phyloP scores from a whole-genome alignment of 192 early-diverging fungal genomes.

The Coemansia pectinata region DNA sequence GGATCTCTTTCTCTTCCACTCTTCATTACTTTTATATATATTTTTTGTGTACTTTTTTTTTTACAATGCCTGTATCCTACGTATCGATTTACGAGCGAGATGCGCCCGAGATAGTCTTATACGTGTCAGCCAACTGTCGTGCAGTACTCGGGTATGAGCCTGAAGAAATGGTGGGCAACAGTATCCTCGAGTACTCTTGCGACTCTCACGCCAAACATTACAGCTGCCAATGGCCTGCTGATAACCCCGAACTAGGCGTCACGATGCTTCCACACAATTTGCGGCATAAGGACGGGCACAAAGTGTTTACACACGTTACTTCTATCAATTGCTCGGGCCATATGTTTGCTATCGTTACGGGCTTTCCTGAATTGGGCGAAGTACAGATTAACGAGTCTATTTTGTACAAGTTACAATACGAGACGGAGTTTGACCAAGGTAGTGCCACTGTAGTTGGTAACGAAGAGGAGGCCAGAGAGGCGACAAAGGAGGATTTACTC shows the following conservation, averaged over 20 bases:
- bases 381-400: conserved; percentile 30
- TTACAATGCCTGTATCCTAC: conserved; percentile 37
- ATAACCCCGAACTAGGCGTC: conserved; percentile 50
- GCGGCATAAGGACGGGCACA: conserved; percentile 17
- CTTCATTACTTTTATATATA: neutral
- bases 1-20: neutral
- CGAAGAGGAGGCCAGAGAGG: neutral
- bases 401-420: conserved; percentile 42
- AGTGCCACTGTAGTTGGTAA: neutral
- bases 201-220: conserved; percentile 48
- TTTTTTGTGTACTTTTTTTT: neutral
- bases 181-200: conserved; percentile 34
- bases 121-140: conserved; percentile 35
- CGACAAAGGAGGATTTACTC: neutral
- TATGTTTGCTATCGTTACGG: conserved; percentile 31
- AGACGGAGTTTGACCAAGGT: conserved; percentile 17
- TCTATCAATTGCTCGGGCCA: conserved; percentile 46
- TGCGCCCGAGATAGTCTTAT: conserved; percentile 36
- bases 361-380: conserved; percentile 35
- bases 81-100: conserved; percentile 37
- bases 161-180: conserved; percentile 44
- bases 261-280: conserved; percentile 48
- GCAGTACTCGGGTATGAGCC: conserved; percentile 38
- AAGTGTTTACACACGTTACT: conserved; percentile 29
- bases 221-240: conserved; percentile 49